Conservation (phyloP, 2,329 filamentous ascomycete genomes). For the Trichoderma gracile region DNA sequence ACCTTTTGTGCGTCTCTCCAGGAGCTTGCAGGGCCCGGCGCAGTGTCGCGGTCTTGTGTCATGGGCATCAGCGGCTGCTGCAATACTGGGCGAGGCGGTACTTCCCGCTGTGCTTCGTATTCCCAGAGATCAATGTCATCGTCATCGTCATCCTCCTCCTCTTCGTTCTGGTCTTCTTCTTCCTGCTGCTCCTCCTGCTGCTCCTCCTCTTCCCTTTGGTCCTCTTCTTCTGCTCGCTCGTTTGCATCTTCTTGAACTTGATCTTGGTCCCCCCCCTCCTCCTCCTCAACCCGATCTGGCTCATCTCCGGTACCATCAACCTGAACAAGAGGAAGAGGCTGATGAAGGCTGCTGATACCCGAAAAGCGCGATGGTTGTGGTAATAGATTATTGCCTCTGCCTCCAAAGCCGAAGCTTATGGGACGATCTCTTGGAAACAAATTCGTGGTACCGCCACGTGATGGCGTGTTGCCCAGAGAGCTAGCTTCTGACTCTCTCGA, state of each 20-base stretch:
- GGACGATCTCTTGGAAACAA: conserved; percentile 45
- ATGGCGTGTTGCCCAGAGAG: conserved; percentile 38
- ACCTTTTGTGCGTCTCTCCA: conserved; percentile 27
- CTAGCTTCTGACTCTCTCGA: conserved; percentile 37
- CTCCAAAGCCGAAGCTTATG: conserved; percentile 40
- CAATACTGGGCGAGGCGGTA: conserved; percentile 39
- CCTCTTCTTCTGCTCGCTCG: conserved; percentile 25
- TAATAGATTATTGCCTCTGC: conserved; percentile 41
- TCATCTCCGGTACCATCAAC: conserved; percentile 30
- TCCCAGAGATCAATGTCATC: conserved; percentile 60
- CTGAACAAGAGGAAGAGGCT: conserved; percentile 23
- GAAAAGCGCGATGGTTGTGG: conserved; percentile 33
- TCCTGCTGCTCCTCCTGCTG: neutral
- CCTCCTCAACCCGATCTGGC: conserved; percentile 27
- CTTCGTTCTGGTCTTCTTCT: neutral
- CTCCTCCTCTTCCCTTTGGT: conserved; percentile 19
- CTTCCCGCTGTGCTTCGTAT: conserved; percentile 53
- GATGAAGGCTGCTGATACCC: neutral
- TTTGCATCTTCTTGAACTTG: no score
- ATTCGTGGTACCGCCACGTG: conserved; percentile 45
- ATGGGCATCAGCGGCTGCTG: conserved; percentile 35
- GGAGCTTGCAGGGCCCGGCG: conserved; percentile 46
- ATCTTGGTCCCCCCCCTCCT: neutral
- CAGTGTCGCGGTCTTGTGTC: conserved; percentile 29
- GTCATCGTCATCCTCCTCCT: conserved; percentile 26